These are phyloP conservation scores for Botrytis cinerea DNA, from an alignment of 2,329 filamentous ascomycete genomes.

Conservation along the genomic window DNA sequence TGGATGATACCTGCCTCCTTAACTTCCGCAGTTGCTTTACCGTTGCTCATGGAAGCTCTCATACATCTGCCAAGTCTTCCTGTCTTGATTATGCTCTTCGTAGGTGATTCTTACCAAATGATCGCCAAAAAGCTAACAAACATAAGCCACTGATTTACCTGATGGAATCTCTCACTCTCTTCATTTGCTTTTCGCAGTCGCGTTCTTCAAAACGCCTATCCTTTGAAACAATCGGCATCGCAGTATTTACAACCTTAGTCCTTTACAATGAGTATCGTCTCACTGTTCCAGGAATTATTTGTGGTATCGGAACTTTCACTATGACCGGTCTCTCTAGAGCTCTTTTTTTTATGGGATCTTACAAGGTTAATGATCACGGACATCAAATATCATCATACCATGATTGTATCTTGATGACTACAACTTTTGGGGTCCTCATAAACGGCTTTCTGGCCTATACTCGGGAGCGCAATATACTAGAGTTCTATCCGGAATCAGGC, in stretches of 20 bases:
- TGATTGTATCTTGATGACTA: constrained; percentile 34
- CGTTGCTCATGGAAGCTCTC: constrained; percentile 35
- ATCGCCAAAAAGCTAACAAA: constrained; percentile 15
- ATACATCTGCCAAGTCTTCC: constrained; percentile 37
- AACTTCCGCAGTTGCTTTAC: constrained; percentile 33
- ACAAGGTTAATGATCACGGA: background rate
- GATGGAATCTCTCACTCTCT: constrained; percentile 32
- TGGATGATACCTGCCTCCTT: constrained; percentile 33
- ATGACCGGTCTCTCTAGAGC: constrained; percentile 33
- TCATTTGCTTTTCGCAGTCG: background rate
- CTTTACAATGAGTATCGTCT: constrained; percentile 38
- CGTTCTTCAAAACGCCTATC: constrained; percentile 5
- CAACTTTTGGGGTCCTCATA: constrained; percentile 31
- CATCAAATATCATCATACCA: constrained; percentile 18
- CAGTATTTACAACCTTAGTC: constrained; percentile 26
- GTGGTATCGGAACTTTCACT: constrained; percentile 29
- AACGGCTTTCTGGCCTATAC: constrained; percentile 26
- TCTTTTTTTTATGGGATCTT: constrained; percentile 26
- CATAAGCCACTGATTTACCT: constrained; percentile 34
- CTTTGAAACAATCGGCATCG: constrained; percentile 29
- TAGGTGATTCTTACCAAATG: constrained; percentile 26
- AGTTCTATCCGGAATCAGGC: background rate
- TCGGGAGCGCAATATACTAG: background rate
- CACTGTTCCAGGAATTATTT: constrained; percentile 36
- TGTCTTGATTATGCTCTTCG: constrained; percentile 38